Evolutionary conservation across 176 grass and related monocot genomes (phyloP), one percentile per base, ranked within the genome.

Genomic region (Puccinellia tenuiflora): DNA sequence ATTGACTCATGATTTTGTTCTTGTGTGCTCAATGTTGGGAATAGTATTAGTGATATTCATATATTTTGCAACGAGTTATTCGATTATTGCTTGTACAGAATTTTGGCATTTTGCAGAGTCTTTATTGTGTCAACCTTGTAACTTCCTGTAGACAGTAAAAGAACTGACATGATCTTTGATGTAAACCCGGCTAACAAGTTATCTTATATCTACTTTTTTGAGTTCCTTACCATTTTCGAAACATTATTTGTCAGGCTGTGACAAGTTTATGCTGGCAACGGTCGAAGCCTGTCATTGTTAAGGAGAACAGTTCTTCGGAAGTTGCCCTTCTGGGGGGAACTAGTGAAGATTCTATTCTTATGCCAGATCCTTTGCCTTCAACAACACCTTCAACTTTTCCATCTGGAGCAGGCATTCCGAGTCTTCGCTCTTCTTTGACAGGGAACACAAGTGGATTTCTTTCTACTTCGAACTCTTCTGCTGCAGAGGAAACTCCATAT

Each of bases 281-380:
- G 80, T 89, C 91, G n/a, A 99, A 99, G 51, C 93, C 96, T 52
- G 86, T 92, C 17, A 75, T 91, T 78, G 91, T 99, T 59, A 93
- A 87, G 45, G 91, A 96, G 86, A 93, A 91, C 54, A 93, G 91
- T 87, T 96, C 89, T 84, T 90, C 88, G 78, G 96, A 99, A 93
- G 83, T 90, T 85, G 96, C 93, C 77, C 91, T 99, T 88, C 88
- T 99, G 39, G 96, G 96, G 10, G 91, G 91, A 51, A 86, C 72
- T 28, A 87, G 69, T 79, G 96, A 99, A 90, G 96, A 99, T 9
- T 99, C 91, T 65, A 88, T 99, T 81, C 93, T 99, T 56, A 99
- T 99, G 96, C 96, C 96, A 43, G 96, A 99, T 85, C 96, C 96
- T 25, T 76, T 99, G 65, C 96, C 96, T 81, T 90, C 96, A 45